These are phyloP conservation scores for Auriculariales sp. DNA, from an alignment of 768 basidiomycete genomes.

Conservation along the genomic window DNA sequence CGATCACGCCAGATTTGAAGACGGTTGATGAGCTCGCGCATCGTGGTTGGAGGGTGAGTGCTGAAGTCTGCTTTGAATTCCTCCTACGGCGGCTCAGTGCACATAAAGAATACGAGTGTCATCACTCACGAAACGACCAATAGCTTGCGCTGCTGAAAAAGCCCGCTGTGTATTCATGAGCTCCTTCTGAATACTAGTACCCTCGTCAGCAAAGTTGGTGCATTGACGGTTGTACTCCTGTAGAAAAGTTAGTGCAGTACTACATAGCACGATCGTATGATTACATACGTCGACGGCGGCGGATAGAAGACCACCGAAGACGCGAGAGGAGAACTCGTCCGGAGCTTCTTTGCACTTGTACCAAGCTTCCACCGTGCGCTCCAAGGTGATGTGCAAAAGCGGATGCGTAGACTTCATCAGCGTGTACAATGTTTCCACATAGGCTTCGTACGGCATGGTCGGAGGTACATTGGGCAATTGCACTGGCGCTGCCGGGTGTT, in stretches of 20 bases:
- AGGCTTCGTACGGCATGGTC: conserved; percentile 45
- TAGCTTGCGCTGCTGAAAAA: too few relatives aligned
- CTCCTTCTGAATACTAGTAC: too few relatives aligned
- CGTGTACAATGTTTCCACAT: conserved; percentile 86
- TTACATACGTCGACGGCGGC: conserved; percentile 67
- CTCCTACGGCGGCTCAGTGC: conserved; percentile 30
- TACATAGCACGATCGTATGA: too few relatives aligned
- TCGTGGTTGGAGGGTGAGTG: conserved; percentile 46
- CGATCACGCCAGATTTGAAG: conserved; percentile 89
- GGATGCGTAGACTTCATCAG: conserved; percentile 94
- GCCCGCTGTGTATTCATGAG: too few relatives aligned
- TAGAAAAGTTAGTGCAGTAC: too few relatives aligned
- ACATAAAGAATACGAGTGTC: not conserved
- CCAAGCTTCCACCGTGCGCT: conserved; percentile 95
- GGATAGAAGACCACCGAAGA: conserved; percentile 72
- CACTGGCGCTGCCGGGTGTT: conserved; percentile 28
- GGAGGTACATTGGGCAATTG: not conserved
- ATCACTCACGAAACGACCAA: too few relatives aligned
- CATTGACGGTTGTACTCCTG: too few relatives aligned
- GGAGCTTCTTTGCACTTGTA: conserved; percentile 71
- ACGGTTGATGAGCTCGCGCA: conserved; percentile 77
- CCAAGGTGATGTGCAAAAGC: conserved; percentile 83
- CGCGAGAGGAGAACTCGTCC: conserved; percentile 91
- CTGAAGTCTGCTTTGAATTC: conserved; percentile 89
- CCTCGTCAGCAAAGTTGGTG: too few relatives aligned